These are phyloP conservation scores for Meyerozyma athensensis DNA, from an alignment of 1,139 yeast genomes.

Conservation along the genomic window DNA sequence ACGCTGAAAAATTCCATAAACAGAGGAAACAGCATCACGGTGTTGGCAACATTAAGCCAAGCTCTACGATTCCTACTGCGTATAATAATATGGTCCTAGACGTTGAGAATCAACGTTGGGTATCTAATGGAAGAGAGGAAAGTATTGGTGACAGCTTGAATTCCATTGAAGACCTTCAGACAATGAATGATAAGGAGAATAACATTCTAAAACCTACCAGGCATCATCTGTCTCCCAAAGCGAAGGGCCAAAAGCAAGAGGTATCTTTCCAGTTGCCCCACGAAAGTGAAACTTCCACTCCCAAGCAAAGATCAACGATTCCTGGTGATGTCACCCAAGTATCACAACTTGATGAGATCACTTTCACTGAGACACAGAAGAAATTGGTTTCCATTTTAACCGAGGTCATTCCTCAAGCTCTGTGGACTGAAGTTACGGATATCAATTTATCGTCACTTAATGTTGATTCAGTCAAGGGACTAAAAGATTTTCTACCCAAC, in stretches of 20 bases:
- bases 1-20: background rate
- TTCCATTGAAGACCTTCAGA: conserved; percentile 40
- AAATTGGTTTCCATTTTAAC: conserved; percentile 46
- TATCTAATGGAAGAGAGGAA: conserved; percentile 25
- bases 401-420: conserved; percentile 32
- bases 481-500: conserved; percentile 42
- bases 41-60: conserved; percentile 33
- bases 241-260: conserved; percentile 23
- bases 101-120: conserved; percentile 34
- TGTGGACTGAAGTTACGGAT: conserved; percentile 42
- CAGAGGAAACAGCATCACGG: background rate
- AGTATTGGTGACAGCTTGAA: conserved; percentile 30
- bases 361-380: conserved; percentile 47
- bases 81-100: conserved; percentile 41
- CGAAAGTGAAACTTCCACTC: conserved; percentile 8
- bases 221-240: conserved; percentile 6
- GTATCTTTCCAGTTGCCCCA: conserved; percentile 42
- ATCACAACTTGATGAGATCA: conserved; percentile 41
- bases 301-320: conserved; percentile 15
- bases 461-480: conserved; percentile 39
- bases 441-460: conserved; percentile 29
- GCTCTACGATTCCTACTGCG: conserved; percentile 28
- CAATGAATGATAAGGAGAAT: conserved; percentile 15
- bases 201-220: conserved; percentile 5
- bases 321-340: conserved; percentile 35